Conservation (phyloP, 805 yeast genomes). For the Wickerhamiella alocasiicola region DNA sequence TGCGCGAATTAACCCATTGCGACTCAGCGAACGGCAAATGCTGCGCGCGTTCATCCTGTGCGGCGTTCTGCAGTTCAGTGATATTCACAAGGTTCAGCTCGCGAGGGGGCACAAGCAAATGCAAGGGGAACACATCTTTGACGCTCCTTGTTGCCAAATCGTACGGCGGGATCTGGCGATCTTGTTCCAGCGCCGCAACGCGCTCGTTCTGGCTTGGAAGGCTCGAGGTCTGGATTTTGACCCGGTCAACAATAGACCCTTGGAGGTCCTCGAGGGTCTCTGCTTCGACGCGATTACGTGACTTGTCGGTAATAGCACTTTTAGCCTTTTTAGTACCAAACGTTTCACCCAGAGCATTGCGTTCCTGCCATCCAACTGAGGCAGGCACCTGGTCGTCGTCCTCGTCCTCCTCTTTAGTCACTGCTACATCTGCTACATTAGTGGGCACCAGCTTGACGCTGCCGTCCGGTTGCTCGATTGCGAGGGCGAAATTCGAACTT, state of each 20-base stretch:
- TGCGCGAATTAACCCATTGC: conserved; percentile 38
- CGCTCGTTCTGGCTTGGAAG: conserved; percentile 63
- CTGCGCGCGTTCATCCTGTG: conserved; percentile 38
- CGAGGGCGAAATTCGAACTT: conserved; percentile 51
- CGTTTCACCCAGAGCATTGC: conserved; percentile 84
- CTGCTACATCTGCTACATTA: conserved; percentile 50
- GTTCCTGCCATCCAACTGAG: conserved; percentile 40
- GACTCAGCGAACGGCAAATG: conserved; percentile 53
- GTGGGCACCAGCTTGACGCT: conserved; percentile 51
- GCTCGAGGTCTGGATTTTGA: conserved; percentile 52
- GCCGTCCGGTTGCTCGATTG: conserved; percentile 57
- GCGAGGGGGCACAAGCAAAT: conserved; percentile 51
- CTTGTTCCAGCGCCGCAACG: conserved; percentile 42
- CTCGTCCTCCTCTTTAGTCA: conserved; percentile 46
- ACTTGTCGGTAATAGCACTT: conserved; percentile 70
- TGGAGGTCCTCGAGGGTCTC: conserved; percentile 64
- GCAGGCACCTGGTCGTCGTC: conserved; percentile 46
- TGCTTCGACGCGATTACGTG: conserved; percentile 76
- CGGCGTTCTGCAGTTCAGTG: conserved; percentile 41
- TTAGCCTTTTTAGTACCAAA: conserved; percentile 96
- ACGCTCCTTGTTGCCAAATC: conserved; percentile 69
- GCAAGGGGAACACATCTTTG: conserved; percentile 69
- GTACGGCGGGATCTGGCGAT: conserved; percentile 75
- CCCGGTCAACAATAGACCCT: conserved; percentile 69
- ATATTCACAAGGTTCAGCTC: conserved; percentile 57